Percentiles rank a stretch among this genome's conserved stretches.
These are phyloP conservation scores for Paramarasmius palmivorus DNA, from an alignment of 1,284 basidiomycete species.

Conservation along the genomic window DNA sequence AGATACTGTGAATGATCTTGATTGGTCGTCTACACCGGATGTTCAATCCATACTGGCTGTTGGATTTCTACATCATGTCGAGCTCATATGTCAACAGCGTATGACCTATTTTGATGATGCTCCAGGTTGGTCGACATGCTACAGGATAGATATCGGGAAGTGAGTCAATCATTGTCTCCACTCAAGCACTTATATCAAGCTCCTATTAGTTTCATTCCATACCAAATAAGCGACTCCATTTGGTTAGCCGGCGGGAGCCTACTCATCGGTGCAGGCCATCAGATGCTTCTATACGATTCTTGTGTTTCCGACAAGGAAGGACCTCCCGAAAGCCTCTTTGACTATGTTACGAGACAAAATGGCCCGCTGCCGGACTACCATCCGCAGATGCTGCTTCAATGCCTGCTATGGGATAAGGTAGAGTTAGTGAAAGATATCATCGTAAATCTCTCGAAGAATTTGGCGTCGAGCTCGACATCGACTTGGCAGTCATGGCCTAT, in stretches of 20 bases:
- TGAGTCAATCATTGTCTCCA: conserved; percentile 34
- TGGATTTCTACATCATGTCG: conserved; percentile 75
- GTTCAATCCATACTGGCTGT: conserved; percentile 88
- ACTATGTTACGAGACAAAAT: conserved; percentile 79
- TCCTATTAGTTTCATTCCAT: conserved; percentile 68
- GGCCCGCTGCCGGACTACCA: conserved; percentile 88
- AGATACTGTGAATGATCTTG: conserved; percentile 76
- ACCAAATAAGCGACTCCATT: conserved; percentile 81
- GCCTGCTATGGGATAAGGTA: conserved; percentile 85
- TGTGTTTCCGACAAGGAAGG: conserved; percentile 21
- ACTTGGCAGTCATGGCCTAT: conserved; percentile 35
- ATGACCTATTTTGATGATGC: conserved; percentile 87
- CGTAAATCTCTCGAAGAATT: conserved; percentile 56
- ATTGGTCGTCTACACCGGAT: conserved; percentile 91
- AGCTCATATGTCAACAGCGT: conserved; percentile 85
- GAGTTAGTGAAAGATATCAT: conserved; percentile 84
- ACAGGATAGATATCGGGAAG: conserved; percentile 71
- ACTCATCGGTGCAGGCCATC: conserved; percentile 74
- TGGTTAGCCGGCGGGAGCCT: conserved; percentile 84
- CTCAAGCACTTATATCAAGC: too few species aligned
- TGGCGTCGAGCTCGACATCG: conserved; percentile 23
- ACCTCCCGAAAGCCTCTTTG: conserved; percentile 62
- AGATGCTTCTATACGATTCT: conserved; percentile 74
- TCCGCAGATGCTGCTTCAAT: conserved; percentile 90
- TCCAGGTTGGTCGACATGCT: conserved; percentile 78